Evolutionary conservation across 2,329 filamentous ascomycete genomes (phyloP).

Genomic region (Ceratocystis huliohia): DNA sequence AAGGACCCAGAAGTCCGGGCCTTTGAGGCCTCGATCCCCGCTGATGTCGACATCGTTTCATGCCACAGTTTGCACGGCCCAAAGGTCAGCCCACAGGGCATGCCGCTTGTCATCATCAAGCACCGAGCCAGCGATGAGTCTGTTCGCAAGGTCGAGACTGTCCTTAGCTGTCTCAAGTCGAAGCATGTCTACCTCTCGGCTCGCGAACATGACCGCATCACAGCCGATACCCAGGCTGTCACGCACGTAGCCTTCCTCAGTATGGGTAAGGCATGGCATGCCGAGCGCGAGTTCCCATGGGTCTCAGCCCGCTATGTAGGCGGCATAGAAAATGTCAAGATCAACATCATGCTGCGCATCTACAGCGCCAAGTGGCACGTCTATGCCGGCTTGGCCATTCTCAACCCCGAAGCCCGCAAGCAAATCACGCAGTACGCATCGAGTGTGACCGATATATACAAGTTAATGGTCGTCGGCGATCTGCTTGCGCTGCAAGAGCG

Average conservation of each 20-base stretch:
- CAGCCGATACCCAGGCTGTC: constrained; percentile 93
- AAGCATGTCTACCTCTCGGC: constrained; percentile 81
- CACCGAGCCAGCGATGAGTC: constrained; percentile 72
- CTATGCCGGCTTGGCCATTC: constrained; percentile 89
- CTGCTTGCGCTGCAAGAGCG: constrained; percentile 58
- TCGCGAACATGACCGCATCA: constrained; percentile 86
- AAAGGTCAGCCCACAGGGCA: constrained; percentile 72
- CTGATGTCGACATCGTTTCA: constrained; percentile 83
- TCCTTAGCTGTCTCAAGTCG: constrained; percentile 72
- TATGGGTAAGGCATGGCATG: constrained; percentile 97
- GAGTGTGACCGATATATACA: constrained; percentile 87
- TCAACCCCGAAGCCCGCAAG: constrained; percentile 82
- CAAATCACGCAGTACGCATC: constrained; percentile 92
- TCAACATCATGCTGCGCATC: constrained; percentile 93
- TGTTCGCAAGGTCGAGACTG: constrained; percentile 63
- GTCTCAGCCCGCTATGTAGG: constrained; percentile 90
- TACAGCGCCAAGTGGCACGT: constrained; percentile 99
- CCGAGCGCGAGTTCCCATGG: constrained; percentile 93
- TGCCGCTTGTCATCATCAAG: constrained; percentile 86
- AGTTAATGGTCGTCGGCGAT: constrained; percentile 86
- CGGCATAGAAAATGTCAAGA: constrained; percentile 98
- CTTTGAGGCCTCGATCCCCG: constrained; percentile 77
- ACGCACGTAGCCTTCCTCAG: constrained; percentile 93
- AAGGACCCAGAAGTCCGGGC: constrained; percentile 92
- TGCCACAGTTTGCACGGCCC: constrained; percentile 96